A percentile compares a stretch with the other conserved stretches of the same genome.
Evolutionary conservation across 1,284 basidiomycete genomes (phyloP).

Genomic region (Microstroma glucosiphilum): DNA sequence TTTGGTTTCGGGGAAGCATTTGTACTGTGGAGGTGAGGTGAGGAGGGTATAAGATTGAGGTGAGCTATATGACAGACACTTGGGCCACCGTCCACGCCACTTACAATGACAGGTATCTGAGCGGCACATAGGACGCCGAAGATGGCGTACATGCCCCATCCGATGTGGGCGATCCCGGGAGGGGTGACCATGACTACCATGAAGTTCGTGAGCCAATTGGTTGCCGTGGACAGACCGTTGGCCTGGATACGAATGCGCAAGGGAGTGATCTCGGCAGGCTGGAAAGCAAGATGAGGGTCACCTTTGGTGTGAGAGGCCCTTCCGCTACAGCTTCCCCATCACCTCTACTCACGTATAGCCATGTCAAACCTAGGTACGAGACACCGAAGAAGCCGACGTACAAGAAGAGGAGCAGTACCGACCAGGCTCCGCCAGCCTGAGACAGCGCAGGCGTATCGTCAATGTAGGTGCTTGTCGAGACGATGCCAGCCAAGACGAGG

Average conservation of each 20-base stretch:
- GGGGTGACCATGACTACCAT: slow-evolving; percentile 57
- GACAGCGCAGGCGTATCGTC: no score
- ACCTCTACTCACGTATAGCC: slow-evolving; percentile 7
- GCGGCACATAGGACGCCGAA: slow-evolving; percentile 47
- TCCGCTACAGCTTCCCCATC: no score
- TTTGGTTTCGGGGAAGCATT: slow-evolving; percentile 48
- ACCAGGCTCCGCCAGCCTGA: no score
- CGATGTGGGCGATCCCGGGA: slow-evolving; percentile 59
- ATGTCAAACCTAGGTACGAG: slow-evolving; percentile 1
- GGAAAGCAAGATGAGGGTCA: no score
- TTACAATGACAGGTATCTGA: slow-evolving; percentile 41
- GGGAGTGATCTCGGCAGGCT: slow-evolving; percentile 11
- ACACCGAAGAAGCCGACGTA: slow-evolving; percentile 8
- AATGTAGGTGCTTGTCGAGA: no score
- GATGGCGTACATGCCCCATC: slow-evolving; percentile 54
- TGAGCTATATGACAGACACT: slow-evolving; percentile 16
- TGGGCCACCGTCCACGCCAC: slow-evolving; percentile 39
- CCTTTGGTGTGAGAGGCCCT: no score
- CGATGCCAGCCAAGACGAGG: no score
- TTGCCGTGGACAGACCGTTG: slow-evolving; percentile 10
- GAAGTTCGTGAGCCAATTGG: slow-evolving; percentile 39
- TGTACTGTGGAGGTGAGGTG: slow-evolving; percentile 14
- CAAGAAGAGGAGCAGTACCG: no score
- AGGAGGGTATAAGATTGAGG: no score
- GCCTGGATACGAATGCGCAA: slow-evolving; percentile 13